Evolutionary conservation across 768 basidiomycete species (phyloP).

Genomic region (Collybiopsis confluens): DNA sequence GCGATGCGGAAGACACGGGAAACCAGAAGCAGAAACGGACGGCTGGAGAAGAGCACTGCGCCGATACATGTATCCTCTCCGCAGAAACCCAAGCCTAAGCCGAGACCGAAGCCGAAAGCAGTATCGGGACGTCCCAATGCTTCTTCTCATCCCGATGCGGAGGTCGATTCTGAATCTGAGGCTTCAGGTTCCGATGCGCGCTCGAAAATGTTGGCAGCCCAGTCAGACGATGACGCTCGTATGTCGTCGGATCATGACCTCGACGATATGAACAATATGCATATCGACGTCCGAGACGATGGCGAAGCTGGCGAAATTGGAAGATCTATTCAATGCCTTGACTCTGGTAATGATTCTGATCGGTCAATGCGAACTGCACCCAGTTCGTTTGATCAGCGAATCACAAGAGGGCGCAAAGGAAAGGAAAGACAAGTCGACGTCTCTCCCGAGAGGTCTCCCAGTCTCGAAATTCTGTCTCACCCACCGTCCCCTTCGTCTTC

Average conservation of each 20-base stretch:
- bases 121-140: neutral
- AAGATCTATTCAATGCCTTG: no score
- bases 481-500: neutral
- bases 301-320: neutral
- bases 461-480: neutral
- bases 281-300: neutral
- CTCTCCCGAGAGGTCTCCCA: neutral
- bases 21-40: constrained; percentile 15
- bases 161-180: neutral
- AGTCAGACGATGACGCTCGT: neutral
- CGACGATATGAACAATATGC: neutral
- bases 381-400: neutral
- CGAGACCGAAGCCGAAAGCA: constrained; percentile 5
- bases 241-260: neutral
- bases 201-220: neutral
- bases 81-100: constrained; percentile 1
- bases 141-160: constrained; percentile 1
- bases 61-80: neutral
- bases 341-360: no score
- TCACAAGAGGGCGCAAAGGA: neutral
- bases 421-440: neutral
- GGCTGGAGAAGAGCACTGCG: constrained; percentile 2
- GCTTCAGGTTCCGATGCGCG: neutral
- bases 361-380: no score
- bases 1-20: constrained; percentile 13